Conservation (phyloP, 225 moss, liverwort and hornwort species). For the Straminergon stramineum region DNA sequence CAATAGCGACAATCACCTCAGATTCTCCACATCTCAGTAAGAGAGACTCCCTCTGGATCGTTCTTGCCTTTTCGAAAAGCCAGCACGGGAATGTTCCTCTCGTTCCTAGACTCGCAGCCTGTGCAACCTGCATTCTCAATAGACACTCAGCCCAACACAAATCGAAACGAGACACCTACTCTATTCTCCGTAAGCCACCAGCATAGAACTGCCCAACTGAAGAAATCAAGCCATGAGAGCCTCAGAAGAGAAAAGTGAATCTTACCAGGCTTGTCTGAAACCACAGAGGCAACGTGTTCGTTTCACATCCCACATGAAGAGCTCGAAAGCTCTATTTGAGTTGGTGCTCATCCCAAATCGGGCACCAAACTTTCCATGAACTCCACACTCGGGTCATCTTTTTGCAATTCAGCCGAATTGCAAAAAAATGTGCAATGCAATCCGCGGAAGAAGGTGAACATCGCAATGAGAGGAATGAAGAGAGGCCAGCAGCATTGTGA, state of each 20-base stretch:
- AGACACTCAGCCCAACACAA: neutral
- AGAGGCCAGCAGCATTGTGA: neutral
- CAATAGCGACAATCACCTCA: neutral
- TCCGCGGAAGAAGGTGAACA: neutral
- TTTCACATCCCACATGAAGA: slow-evolving; percentile 32
- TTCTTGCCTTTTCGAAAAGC: slow-evolving; percentile 13
- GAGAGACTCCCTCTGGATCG: slow-evolving; percentile 1
- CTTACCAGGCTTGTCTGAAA: slow-evolving; percentile 54
- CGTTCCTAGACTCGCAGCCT: neutral
- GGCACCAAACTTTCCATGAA: neutral
- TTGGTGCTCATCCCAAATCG: neutral
- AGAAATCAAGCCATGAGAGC: neutral
- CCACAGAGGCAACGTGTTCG: slow-evolving; percentile 40
- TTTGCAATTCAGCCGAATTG: neutral
- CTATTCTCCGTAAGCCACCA: neutral
- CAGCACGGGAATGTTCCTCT: neutral
- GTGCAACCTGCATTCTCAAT: neutral
- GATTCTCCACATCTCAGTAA: slow-evolving; percentile 13
- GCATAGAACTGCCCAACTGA: neutral
- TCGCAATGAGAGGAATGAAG: neutral
- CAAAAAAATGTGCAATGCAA: neutral
- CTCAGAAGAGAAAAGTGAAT: neutral
- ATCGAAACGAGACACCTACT: neutral
- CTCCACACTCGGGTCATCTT: neutral
- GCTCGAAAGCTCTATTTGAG: slow-evolving; percentile 14